Evolutionary conservation across 208 protist genomes (phyloP).

Genomic region (Leishmania gerbilli): DNA sequence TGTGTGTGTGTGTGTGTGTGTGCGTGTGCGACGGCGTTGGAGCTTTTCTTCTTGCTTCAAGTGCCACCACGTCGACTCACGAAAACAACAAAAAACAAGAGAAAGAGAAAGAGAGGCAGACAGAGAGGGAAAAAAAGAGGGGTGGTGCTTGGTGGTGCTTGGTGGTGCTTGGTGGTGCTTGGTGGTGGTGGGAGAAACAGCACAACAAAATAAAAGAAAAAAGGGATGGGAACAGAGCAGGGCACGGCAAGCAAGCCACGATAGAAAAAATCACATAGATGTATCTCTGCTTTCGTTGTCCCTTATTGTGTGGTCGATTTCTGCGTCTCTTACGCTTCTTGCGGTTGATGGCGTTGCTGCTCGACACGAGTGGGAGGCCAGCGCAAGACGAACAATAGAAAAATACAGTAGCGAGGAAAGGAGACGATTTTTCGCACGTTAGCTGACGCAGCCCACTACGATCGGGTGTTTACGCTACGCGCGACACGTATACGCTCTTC

Average conservation of each 20-base stretch:
- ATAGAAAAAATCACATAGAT: neutral
- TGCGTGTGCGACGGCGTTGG: too few relatives aligned
- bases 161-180: too few relatives aligned
- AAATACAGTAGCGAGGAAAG: neutral
- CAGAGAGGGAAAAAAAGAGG: too few relatives aligned
- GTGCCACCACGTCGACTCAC: too few relatives aligned
- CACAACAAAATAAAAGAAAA: neutral
- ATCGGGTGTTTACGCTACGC: neutral
- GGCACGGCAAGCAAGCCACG: neutral
- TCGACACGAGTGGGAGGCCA: slow-evolving; percentile 3
- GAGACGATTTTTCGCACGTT: slow-evolving; percentile 2
- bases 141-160: too few relatives aligned
- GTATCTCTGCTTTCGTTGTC: neutral
- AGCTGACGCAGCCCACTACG: neutral
- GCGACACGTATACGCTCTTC: neutral
- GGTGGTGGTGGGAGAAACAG: too few relatives aligned
- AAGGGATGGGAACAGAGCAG: neutral
- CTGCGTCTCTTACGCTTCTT: too few relatives aligned
- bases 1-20: too few relatives aligned
- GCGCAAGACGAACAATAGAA: slow-evolving; percentile 15
- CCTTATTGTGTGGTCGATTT: too few relatives aligned
- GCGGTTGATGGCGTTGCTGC: neutral
- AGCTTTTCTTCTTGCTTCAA: too few relatives aligned
- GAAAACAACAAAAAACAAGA: too few relatives aligned
- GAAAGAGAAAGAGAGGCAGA: too few relatives aligned